phyloP scores from a whole-genome alignment of 2,329 filamentous ascomycete species.

The Trichoderma oligosporum region DNA sequence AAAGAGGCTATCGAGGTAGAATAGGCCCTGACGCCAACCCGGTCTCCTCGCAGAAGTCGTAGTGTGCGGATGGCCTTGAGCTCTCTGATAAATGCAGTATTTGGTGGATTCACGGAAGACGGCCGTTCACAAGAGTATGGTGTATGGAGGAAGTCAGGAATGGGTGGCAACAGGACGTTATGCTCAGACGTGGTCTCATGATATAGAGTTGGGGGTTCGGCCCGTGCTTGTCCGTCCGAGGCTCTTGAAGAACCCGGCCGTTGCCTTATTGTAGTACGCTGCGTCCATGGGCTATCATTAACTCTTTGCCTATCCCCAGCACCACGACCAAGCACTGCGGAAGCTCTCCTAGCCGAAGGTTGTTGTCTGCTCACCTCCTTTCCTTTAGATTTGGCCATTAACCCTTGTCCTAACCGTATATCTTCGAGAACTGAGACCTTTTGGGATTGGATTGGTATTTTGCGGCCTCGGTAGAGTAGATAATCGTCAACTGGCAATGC shows the following conservation, averaged over 20 bases:
- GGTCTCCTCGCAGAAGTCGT: constrained; percentile 67
- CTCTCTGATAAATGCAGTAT: constrained; percentile 68
- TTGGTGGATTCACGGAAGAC: constrained; percentile 66
- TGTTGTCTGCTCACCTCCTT: not conserved
- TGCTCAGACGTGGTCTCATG: constrained; percentile 76
- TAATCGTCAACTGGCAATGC: constrained; percentile 50
- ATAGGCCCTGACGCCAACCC: constrained; percentile 80
- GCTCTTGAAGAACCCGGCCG: not conserved
- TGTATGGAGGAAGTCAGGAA: constrained; percentile 62
- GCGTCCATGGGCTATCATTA: not conserved
- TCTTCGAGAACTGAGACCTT: not conserved
- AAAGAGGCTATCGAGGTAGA: constrained; percentile 80
- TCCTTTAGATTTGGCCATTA: not conserved
- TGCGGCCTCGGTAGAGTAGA: constrained; percentile 51
- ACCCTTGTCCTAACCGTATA: not conserved
- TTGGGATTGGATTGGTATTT: constrained; percentile 15
- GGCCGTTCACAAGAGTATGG: constrained; percentile 76
- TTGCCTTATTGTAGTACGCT: constrained; percentile 14
- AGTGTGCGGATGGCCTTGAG: constrained; percentile 71
- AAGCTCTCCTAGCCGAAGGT: not conserved
- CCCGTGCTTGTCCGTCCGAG: not conserved
- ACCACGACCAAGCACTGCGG: constrained; percentile 25
- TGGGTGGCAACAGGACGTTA: constrained; percentile 59
- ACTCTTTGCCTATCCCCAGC: constrained; percentile 19
- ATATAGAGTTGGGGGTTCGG: constrained; percentile 43